These are phyloP conservation scores for Ophiocordyceps australis DNA, from an alignment of 2,329 filamentous ascomycete species.

Conservation along the genomic window DNA sequence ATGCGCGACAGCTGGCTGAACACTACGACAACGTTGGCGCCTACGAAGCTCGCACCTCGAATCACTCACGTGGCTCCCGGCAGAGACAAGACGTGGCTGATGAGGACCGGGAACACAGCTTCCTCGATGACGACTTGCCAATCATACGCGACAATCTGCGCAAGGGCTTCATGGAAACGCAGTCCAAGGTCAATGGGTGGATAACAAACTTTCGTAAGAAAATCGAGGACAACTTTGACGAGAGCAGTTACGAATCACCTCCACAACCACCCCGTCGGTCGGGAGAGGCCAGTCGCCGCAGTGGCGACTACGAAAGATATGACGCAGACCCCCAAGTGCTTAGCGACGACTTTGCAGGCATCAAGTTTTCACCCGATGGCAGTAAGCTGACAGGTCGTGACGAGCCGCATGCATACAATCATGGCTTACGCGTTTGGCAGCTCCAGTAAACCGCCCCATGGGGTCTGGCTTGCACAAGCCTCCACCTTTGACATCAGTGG, in stretches of 20 bases:
- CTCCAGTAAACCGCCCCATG: slow-evolving; percentile 33
- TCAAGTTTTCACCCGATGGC: slow-evolving; percentile 42
- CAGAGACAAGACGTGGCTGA: slow-evolving; percentile 18
- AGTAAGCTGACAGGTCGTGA: slow-evolving; percentile 26
- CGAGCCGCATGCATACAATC: too few species aligned
- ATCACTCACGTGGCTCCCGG: slow-evolving; percentile 19
- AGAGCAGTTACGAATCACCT: slow-evolving; percentile 33
- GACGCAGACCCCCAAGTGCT: slow-evolving; percentile 87
- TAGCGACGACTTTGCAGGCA: slow-evolving; percentile 70
- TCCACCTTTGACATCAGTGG: slow-evolving; percentile 30
- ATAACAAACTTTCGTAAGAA: slow-evolving; percentile 83
- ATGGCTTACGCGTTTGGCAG: slow-evolving; percentile 8
- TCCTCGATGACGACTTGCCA: slow-evolving; percentile 90
- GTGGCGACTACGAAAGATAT: slow-evolving; percentile 79
- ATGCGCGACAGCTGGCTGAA: slow-evolving; percentile 82
- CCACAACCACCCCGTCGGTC: slow-evolving; percentile 26
- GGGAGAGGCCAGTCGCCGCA: slow-evolving; percentile 48
- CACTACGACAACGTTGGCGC: slow-evolving; percentile 56
- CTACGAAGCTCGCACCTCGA: slow-evolving; percentile 38
- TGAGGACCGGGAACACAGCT: slow-evolving; percentile 65
- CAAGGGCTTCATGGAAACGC: slow-evolving; percentile 89
- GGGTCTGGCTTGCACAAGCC: slow-evolving; percentile 73
- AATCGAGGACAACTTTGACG: slow-evolving; percentile 74
- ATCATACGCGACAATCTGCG: slow-evolving; percentile 83
- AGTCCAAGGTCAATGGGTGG: slow-evolving; percentile 84